Conservation (phyloP, 305 asterid species). For the Withania somnifera region DNA sequence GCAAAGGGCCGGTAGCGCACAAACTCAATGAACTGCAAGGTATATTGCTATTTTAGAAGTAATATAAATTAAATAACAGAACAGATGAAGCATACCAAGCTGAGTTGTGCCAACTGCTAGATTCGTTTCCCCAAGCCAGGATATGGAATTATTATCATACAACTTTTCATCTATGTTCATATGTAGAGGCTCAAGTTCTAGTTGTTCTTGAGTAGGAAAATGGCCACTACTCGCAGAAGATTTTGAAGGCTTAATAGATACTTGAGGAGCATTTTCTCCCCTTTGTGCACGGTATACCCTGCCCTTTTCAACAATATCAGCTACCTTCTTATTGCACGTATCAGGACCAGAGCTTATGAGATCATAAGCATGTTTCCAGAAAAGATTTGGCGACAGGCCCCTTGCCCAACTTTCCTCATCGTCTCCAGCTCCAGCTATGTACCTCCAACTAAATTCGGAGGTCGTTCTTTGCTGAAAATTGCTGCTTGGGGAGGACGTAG, state of each 20-base stretch:
- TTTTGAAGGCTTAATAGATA: slow-evolving; percentile 41
- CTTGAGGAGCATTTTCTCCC: slow-evolving; percentile 70
- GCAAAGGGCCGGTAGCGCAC: background rate
- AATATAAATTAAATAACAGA: background rate
- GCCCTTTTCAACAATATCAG: slow-evolving; percentile 69
- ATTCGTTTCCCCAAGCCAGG: slow-evolving; percentile 58
- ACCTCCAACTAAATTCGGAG: slow-evolving; percentile 91
- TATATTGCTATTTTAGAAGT: background rate
- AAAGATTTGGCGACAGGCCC: slow-evolving; percentile 60
- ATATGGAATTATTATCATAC: slow-evolving; percentile 21
- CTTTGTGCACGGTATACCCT: slow-evolving; percentile 65
- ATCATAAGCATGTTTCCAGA: slow-evolving; percentile 85
- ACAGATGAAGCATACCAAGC: slow-evolving; percentile 33
- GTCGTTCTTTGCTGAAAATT: slow-evolving; percentile 47
- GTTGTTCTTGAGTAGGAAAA: slow-evolving; percentile 12
- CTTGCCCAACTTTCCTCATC: slow-evolving; percentile 99
- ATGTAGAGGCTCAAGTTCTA: slow-evolving; percentile 11
- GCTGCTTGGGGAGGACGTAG: slow-evolving; percentile 50
- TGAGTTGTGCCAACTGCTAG: slow-evolving; percentile 54
- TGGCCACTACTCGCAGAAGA: slow-evolving; percentile 9
- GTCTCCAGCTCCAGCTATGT: slow-evolving; percentile 98
- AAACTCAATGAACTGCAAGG: background rate
- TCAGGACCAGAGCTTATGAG: slow-evolving; percentile 71
- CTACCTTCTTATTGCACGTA: slow-evolving; percentile 63
- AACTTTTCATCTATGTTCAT: slow-evolving; percentile 12